Base-by-base conservation (phyloP, 441 rosid genomes). In the Jatropha multifida region DNA sequence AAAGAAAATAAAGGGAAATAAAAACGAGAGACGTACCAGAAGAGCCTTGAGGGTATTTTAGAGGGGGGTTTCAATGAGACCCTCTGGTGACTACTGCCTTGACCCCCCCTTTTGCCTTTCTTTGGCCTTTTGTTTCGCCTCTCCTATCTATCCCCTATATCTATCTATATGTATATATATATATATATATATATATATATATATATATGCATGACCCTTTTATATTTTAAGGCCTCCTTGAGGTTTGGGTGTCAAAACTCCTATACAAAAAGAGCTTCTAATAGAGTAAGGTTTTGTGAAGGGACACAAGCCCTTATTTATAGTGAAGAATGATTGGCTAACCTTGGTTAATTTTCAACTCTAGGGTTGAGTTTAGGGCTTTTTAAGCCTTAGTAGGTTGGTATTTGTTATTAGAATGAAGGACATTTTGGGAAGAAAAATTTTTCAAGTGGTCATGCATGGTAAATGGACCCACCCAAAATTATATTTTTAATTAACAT, bases 291-390 rank as follows among this genome's bases (percentile, higher is more conserved):
- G 75, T 42, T 71, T 77, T 18, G 65, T 69, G 20, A 15, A 23
- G 7, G n/a, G 55, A 6, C n/a, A 51, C 69, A 55, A 15, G 58
- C 61, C 63, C 68, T 66, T 69, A 61, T 86, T 81, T 85, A 76
- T 84, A 71, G 81, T 71, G 74, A 76, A 17, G 46, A n/a, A 55
- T 76, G 44, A 72, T 76, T 76, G 44, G 37, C 77, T 40, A 73
- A 84, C 87, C 78, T 20, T 63, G 78, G 88, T 84, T 83, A 71
- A 13, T 71, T 71, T 56, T 69, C 68, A 54, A 82, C 80, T 67
- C 52, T 49, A 72, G 72, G 81, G 79, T 81, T 75, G 77, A 10
- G 85, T 82, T 82, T 44, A 60, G 51, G 20, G 60, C 54, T 42
- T 40, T 38, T 72, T 66, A 26, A n/a, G 27, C 6, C 9, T 56